phyloP scores from a whole-genome alignment of 345 rosid species.

The Eucalyptus leucophloia region DNA sequence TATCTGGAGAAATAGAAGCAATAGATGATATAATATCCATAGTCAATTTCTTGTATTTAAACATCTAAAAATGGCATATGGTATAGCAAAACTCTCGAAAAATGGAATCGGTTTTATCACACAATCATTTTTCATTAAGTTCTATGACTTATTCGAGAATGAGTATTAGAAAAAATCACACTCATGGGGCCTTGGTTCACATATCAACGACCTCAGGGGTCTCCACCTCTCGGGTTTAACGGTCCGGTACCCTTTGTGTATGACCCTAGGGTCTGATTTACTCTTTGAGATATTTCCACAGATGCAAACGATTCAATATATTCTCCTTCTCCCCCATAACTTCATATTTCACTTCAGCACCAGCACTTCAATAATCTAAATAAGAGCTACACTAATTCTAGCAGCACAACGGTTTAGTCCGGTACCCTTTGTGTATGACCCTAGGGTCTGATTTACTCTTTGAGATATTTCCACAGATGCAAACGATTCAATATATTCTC shows the following conservation, averaged over 20 bases:
- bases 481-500: too few species aligned
- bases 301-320: too few species aligned
- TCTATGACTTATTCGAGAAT: neutral
- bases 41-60: neutral
- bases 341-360: neutral
- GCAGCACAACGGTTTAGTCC: neutral
- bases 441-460: neutral
- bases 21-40: neutral
- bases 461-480: too few species aligned
- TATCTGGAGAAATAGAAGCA: neutral
- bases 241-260: neutral
- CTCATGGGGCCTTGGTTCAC: neutral
- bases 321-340: neutral
- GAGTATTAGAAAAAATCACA: neutral
- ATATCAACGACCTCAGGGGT: neutral
- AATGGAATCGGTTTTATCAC: neutral
- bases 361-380: neutral
- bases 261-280: neutral
- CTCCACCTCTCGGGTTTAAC: neutral
- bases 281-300: too few species aligned
- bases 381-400: neutral
- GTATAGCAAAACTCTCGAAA: neutral
- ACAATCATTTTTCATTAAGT: neutral
- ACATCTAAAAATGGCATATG: neutral
- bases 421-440: neutral